A percentile compares a stretch with the other conserved stretches of the same genome.
These are phyloP conservation scores for Thalassiosira mediterranea DNA, from an alignment of 352 stramenopile species.

Conservation along the genomic window DNA sequence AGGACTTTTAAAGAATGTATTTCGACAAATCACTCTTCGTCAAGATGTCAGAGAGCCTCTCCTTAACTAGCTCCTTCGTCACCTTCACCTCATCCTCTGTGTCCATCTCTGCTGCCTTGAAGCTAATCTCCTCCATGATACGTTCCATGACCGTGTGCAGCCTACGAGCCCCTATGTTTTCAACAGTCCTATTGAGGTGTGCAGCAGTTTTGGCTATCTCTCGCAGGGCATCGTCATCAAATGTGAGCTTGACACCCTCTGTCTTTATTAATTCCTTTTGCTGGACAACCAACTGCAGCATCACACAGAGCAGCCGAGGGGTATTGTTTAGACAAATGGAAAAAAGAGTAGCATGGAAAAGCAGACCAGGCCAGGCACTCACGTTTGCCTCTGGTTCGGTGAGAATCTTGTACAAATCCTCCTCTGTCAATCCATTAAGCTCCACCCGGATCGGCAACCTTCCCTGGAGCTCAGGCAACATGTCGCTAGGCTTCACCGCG, in stretches of 20 bases:
- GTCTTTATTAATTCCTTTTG: conserved; percentile 97
- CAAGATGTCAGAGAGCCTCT: conserved; percentile 92
- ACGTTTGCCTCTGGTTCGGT: conserved; percentile 98
- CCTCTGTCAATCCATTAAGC: conserved; percentile 97
- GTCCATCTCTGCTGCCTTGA: conserved; percentile 93
- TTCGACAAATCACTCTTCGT: conserved; percentile 96
- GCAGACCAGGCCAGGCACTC: conserved; percentile 27
- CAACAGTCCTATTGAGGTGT: conserved; percentile 94
- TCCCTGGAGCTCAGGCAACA: conserved; percentile 97
- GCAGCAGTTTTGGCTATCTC: conserved; percentile 96
- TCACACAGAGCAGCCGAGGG: neutral
- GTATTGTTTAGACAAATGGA: neutral
- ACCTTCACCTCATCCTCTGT: conserved; percentile 87
- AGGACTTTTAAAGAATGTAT: conserved; percentile 93
- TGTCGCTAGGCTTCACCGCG: conserved; percentile 95
- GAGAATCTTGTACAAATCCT: conserved; percentile 98
- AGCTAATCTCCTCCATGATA: conserved; percentile 98
- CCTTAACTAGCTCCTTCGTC: conserved; percentile 92
- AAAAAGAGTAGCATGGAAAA: conserved; percentile 6
- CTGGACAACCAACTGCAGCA: conserved; percentile 90
- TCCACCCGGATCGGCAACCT: conserved; percentile 98
- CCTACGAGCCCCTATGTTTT: conserved; percentile 98
- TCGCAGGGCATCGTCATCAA: conserved; percentile 95
- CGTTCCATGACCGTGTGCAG: conserved; percentile 98
- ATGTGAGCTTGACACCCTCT: conserved; percentile 94